Evolutionary conservation across 225 moss, liverwort and hornwort species (phyloP), one percentile per base, ranked within the genome.

Genomic region (Marchantia polymorpha): DNA sequence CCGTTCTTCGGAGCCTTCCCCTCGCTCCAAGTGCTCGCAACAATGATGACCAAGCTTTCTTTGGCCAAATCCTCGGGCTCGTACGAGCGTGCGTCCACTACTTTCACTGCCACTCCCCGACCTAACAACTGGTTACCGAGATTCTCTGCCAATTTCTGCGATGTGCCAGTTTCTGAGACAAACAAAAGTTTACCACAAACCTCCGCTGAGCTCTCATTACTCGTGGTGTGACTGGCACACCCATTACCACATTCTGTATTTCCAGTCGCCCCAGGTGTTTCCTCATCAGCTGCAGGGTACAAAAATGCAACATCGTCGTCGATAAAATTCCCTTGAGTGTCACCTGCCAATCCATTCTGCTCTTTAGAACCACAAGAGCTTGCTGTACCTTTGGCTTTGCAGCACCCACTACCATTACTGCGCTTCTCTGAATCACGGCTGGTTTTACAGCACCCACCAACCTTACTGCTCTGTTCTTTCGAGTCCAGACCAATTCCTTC

Each of bases 61-160:
- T 90, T 94, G 0, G 87, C 80, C 25, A 99, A 85, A 82, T 99
- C 93, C 88, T 99, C 97, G 29, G 97, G 97, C 78, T 99, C 89
- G 30, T 89, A 89, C 6, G 15, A 51, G 58, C 79, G 82, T 71
- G 86, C 82, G 59, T 89, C 80, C 48, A 80, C 64, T 27, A 86
- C 53, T 48, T 82, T 86, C 65, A 86, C 68, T 12, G 74, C 53
- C 52, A 89, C 58, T 74, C 74, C 79, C 52, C 66, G 22, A 16
- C 53, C 67, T 52, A 53, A 39, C 71, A 89, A 75, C 72, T 82
- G 48, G 12, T 75, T 12, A 8, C 74, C 52, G 25, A 89, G 84
- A 25, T 61, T 75, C 51, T 86, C 86, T 48, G 89, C 86, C 15
- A 89, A 64, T 22, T 23, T 26, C 75, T 53, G 84, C 2, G 86